These are phyloP conservation scores for Liriodendron chinense DNA, from an alignment of 164 flowering plant species.

Conservation along the genomic window DNA sequence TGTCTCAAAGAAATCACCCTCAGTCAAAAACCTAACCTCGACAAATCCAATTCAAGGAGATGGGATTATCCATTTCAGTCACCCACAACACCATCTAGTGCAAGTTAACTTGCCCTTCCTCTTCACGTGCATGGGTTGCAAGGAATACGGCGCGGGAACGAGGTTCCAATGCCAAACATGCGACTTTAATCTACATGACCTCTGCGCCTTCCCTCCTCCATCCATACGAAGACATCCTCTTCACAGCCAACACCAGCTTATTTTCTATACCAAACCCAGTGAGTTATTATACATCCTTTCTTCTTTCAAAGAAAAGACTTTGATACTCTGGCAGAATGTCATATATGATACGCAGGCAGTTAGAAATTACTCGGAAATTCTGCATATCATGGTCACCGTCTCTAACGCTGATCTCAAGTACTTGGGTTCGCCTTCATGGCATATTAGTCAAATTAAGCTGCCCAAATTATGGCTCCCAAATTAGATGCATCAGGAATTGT, in stretches of 20 bases:
- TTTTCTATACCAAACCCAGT: conserved; percentile 46
- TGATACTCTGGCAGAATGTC: background rate
- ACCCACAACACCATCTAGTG: conserved; percentile 57
- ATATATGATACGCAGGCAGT: background rate
- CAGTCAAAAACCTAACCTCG: background rate
- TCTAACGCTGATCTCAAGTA: too few species aligned
- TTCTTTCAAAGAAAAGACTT: background rate
- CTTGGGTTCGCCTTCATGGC: too few species aligned
- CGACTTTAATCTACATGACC: conserved; percentile 67
- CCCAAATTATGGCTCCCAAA: too few species aligned
- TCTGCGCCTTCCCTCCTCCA: conserved; percentile 67
- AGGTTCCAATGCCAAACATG: conserved; percentile 60
- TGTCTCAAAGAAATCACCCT: conserved; percentile 1
- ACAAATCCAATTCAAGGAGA: conserved; percentile 22
- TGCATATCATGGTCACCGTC: background rate
- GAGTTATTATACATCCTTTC: background rate
- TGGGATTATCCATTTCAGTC: conserved; percentile 41
- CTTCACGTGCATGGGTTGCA: conserved; percentile 73
- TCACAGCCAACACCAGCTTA: conserved; percentile 63
- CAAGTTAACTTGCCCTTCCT: conserved; percentile 34
- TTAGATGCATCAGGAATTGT: too few species aligned
- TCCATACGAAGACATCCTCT: conserved; percentile 51
- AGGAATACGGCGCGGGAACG: conserved; percentile 71
- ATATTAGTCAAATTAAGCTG: too few species aligned
- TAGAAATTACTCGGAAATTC: background rate